phyloP scores from a whole-genome alignment of 2,329 filamentous ascomycete genomes.

The Aureobasidium sp. region DNA sequence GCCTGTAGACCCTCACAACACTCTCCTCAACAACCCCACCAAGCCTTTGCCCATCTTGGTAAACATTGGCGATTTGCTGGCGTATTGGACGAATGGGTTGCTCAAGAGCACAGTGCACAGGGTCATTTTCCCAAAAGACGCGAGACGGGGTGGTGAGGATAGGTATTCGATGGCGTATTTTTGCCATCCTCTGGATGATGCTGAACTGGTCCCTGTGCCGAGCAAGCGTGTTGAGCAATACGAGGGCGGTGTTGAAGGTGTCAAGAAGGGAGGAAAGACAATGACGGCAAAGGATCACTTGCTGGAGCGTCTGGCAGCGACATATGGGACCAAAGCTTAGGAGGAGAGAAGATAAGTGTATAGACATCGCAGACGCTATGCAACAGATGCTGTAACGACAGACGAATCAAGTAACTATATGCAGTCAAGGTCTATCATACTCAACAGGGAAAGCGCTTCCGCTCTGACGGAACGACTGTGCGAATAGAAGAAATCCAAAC shows the following conservation, averaged over 20 bases:
- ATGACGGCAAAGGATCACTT: slow-evolving; percentile 56
- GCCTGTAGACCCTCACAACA: slow-evolving; percentile 34
- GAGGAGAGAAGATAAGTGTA: neutral
- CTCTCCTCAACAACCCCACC: neutral
- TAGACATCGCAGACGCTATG: neutral
- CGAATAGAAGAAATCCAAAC: neutral
- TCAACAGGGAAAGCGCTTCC: neutral
- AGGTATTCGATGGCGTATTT: slow-evolving; percentile 57
- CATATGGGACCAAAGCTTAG: slow-evolving; percentile 41
- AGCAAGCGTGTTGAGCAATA: slow-evolving; percentile 42
- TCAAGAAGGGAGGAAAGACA: slow-evolving; percentile 36
- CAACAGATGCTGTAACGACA: neutral
- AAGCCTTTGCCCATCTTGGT: slow-evolving; percentile 53
- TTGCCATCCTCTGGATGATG: slow-evolving; percentile 54
- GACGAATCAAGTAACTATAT: neutral
- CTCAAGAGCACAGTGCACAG: slow-evolving; percentile 83
- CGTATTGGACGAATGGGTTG: slow-evolving; percentile 86
- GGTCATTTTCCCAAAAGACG: slow-evolving; percentile 60
- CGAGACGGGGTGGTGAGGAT: slow-evolving; percentile 36
- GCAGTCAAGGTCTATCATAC: neutral
- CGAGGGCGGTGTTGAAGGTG: slow-evolving; percentile 27
- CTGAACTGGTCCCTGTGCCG: slow-evolving; percentile 48
- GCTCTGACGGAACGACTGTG: neutral
- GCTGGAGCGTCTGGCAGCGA: slow-evolving; percentile 49
- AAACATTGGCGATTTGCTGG: slow-evolving; percentile 65